Evolutionary conservation across 257 asterid genomes (phyloP), one percentile per base, ranked within the genome.

Genomic region (Ajuga chamaepitys): DNA sequence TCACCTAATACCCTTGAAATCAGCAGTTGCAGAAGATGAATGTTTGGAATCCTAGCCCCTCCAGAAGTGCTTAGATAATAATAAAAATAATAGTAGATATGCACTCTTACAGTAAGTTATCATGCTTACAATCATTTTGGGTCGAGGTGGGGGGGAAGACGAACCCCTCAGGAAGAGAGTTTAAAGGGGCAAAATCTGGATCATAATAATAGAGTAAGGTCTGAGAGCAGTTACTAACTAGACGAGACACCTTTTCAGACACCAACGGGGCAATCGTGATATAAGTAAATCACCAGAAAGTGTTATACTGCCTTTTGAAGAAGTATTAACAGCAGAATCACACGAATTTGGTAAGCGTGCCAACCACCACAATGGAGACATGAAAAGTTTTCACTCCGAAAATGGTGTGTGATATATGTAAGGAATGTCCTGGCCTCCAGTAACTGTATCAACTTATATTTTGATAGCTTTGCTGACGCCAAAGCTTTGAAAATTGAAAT

Each of bases 381-480:
- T 54, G 7, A 47, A 66, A 32, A 17, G 3, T 47, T 22, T 46
- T 38, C 66, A 62, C 32, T 41, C 58, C 35, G 10, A 34, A 25
- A 44, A 17, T 21, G 16, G 51, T 22, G 47, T n/a, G 40, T 13
- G 7, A 9, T 54, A 67, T 17, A 66, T 16, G 16, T 14, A 32
- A 60, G 42, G 34, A 52, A 40, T 55, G 41, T 51, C 35, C 42
- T 30, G 14, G 35, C 59, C 17, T 40, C 22, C 45, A 16, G 38
- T 51, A 52, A 16, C 7, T n/a, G 61, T 62, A 75, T 64, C 65
- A 54, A 65, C 28, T 14, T 45, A 54, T 46, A 67, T 59, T 48
- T 38, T 53, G 53, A 57, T 30, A 55, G n/a, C 1, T 58, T 50
- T 52, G 60, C 53, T 57, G 51, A 42, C 58, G 56, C 24, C 65